Base-by-base conservation (phyloP, 257 asterid species). In the Euphrasia confusa region DNA sequence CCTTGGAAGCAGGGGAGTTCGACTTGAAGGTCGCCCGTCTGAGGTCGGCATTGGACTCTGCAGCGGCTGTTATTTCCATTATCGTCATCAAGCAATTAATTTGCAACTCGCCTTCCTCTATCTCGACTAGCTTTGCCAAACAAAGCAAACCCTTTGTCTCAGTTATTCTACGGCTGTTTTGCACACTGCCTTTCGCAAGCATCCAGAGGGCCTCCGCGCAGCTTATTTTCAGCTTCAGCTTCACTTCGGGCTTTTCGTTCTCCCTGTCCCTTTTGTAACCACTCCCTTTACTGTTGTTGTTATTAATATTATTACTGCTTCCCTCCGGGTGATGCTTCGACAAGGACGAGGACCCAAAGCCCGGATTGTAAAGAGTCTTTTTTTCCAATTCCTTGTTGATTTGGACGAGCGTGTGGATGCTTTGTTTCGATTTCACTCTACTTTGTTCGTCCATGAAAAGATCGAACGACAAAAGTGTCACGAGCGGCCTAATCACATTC, bases 141-240 rank as follows among this genome's bases (percentile, higher is more conserved):
- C 95, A 86, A 12, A 89, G 90, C 69, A 89, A 79, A 37, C 92
- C 95, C 66, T 84, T 89, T 0, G 95, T 83, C 75, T 89, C 95
- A 0, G 94, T 75, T 21, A 89, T 86, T 64, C 86, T 77, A 70
- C 67, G 74, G 64, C 94, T 89, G 56, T 84, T 89, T 9, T 76
- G 67, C 59, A 81, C 81, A 54, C 89, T 86, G 2, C 80, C 84
- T 72, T 69, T 80, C 11, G 95, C 89, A 44, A 89, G 87, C 95
- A 84, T 86, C 94, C 91, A 82, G 27, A 86, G 49, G 0, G 95
- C 97, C 68, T 86, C 73, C 1, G 94, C 90, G 39, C 91, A 84
- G 56, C 83, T 84, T 7, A 79, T 66, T 75, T 84, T 83, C 61
- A 86, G 72, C 50, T 59, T 33, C 39, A 79, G 81, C 60, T 86